phyloP scores from a whole-genome alignment of 768 basidiomycete species.

The Auricularia heimuer region DNA sequence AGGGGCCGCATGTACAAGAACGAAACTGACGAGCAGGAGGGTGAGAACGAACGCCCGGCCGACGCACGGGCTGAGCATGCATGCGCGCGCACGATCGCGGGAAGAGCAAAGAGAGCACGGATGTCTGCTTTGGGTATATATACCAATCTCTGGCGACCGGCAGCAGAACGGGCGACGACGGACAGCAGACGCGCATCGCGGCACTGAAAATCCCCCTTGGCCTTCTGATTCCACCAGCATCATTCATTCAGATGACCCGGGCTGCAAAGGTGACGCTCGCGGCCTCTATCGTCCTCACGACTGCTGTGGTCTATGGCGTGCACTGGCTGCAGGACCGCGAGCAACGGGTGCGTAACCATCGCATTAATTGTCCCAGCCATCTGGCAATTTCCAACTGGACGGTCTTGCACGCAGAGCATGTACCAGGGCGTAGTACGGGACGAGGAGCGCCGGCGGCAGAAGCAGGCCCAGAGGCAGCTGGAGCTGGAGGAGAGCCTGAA shows the following conservation, averaged over 20 bases:
- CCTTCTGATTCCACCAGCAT: neutral
- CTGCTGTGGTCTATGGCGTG: slow-evolving; percentile 76
- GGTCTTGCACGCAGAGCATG: slow-evolving; percentile 54
- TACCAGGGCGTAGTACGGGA: slow-evolving; percentile 84
- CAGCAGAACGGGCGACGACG: neutral
- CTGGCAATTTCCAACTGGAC: slow-evolving; percentile 1
- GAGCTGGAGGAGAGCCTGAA: slow-evolving; percentile 35
- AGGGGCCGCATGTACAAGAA: neutral
- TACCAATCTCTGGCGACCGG: neutral
- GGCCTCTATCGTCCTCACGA: slow-evolving; percentile 51
- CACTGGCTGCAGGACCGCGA: slow-evolving; percentile 81
- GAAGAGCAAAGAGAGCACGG: neutral
- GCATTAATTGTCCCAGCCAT: neutral
- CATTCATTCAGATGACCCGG: slow-evolving; percentile 39
- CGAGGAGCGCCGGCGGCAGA: slow-evolving; percentile 69
- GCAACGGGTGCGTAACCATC: slow-evolving; percentile 48
- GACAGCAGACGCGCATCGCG: neutral
- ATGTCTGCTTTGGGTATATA: neutral
- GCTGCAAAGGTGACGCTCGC: slow-evolving; percentile 68
- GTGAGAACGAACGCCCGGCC: neutral
- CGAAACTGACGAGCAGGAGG: neutral
- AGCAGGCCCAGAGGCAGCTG: slow-evolving; percentile 56
- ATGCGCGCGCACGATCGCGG: neutral
- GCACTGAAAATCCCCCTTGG: neutral
- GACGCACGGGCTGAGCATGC: neutral